These are phyloP conservation scores for Teunomyces gatunensis DNA, from an alignment of 805 yeast genomes.

Conservation along the genomic window DNA sequence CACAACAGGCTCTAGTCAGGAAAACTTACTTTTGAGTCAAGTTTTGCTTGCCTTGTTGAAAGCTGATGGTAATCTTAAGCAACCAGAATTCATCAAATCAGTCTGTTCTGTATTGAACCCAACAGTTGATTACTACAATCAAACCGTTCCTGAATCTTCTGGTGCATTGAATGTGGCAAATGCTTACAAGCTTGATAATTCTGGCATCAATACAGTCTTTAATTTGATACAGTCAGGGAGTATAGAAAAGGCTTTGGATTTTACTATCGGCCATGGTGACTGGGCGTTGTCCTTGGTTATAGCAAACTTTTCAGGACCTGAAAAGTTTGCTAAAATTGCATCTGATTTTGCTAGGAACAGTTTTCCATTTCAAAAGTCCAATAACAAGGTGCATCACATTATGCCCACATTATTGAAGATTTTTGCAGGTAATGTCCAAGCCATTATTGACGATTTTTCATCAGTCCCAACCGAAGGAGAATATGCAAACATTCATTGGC, in stretches of 20 bases:
- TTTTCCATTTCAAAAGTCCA: slow-evolving; percentile 39
- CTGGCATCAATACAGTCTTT: slow-evolving; percentile 34
- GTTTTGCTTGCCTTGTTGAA: slow-evolving; percentile 25
- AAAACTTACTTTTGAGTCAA: slow-evolving; percentile 31
- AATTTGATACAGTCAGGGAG: slow-evolving; percentile 57
- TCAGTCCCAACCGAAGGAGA: slow-evolving; percentile 38
- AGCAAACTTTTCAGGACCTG: slow-evolving; percentile 63
- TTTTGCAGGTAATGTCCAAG: slow-evolving; percentile 57
- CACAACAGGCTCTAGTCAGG: slow-evolving; percentile 1
- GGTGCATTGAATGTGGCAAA: slow-evolving; percentile 27
- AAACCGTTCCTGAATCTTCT: slow-evolving; percentile 27
- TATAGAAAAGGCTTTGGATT: slow-evolving; percentile 60
- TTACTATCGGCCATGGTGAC: slow-evolving; percentile 60
- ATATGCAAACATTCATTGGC: slow-evolving; percentile 56
- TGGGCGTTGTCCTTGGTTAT: slow-evolving; percentile 78
- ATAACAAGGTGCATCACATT: slow-evolving; percentile 38
- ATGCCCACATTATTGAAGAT: slow-evolving; percentile 61
- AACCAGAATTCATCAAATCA: slow-evolving; percentile 25
- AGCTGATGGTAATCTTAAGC: slow-evolving; percentile 29
- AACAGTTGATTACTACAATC: slow-evolving; percentile 30
- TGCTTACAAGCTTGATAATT: slow-evolving; percentile 41
- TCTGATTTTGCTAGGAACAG: slow-evolving; percentile 53
- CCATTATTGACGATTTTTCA: slow-evolving; percentile 50
- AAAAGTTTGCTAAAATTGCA: slow-evolving; percentile 56
- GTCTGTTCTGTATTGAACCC: slow-evolving; percentile 45